These are phyloP conservation scores for Proliferodiscus dingleyae DNA, from an alignment of 2,329 filamentous ascomycete genomes.

Conservation along the genomic window DNA sequence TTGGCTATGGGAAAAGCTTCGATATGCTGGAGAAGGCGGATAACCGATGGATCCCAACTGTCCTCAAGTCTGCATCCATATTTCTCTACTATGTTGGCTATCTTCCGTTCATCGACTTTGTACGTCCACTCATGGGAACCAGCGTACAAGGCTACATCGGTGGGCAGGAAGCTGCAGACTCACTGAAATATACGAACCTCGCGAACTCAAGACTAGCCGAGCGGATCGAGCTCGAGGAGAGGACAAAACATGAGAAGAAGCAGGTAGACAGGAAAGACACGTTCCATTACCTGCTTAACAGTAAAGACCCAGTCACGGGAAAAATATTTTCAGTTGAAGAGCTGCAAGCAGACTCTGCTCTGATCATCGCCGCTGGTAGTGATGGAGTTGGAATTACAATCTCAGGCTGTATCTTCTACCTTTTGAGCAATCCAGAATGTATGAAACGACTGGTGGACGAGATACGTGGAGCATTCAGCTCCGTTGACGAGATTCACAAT, in stretches of 20 bases:
- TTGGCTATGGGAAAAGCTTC: slow-evolving; percentile 40
- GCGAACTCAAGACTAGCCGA: slow-evolving; percentile 9
- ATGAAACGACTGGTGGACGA: slow-evolving; percentile 31
- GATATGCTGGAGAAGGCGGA: slow-evolving; percentile 25
- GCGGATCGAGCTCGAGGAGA: slow-evolving; percentile 6
- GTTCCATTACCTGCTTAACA: slow-evolving; percentile 18
- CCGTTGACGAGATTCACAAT: slow-evolving; percentile 37
- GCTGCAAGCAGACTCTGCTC: slow-evolving; percentile 9
- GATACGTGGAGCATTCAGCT: slow-evolving; percentile 35
- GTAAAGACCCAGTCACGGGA: slow-evolving; percentile 15
- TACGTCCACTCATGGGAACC: slow-evolving; percentile 7
- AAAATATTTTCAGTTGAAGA: slow-evolving; percentile 12
- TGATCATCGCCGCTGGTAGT: slow-evolving; percentile 17
- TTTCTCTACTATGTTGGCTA: slow-evolving; percentile 15
- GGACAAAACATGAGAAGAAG: slow-evolving; percentile 1
- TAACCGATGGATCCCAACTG: slow-evolving; percentile 10
- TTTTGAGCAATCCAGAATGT: slow-evolving; percentile 30
- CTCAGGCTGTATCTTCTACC: slow-evolving; percentile 12
- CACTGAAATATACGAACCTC: slow-evolving; percentile 6
- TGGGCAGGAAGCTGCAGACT: slow-evolving; percentile 9
- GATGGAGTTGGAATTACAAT: slow-evolving; percentile 10
- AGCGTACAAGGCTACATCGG: slow-evolving; percentile 9
- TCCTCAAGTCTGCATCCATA: slow-evolving; percentile 8
- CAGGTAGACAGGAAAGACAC: slow-evolving; percentile 12
- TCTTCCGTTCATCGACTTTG: slow-evolving; percentile 11